Evolutionary conservation across 2,329 filamentous ascomycete species (phyloP).

Genomic region (Trichothecium sympodiale): DNA sequence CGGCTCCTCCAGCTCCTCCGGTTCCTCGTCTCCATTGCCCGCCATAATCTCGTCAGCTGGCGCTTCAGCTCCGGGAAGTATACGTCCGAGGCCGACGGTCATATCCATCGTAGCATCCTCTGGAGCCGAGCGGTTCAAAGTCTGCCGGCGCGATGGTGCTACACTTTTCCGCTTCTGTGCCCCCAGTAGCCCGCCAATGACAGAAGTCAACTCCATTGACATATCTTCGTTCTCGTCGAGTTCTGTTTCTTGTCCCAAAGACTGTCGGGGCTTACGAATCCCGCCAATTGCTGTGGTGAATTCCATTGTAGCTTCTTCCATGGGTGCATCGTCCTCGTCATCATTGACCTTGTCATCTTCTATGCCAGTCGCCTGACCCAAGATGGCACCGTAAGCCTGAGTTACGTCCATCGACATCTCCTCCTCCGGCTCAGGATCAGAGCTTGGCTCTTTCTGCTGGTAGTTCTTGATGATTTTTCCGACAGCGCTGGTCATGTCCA

Average conservation of each 20-base stretch:
- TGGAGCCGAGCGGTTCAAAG: conserved; percentile 21
- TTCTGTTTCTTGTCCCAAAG: conserved; percentile 23
- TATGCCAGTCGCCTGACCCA: conserved; percentile 30
- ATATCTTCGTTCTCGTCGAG: conserved; percentile 52
- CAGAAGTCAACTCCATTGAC: conserved; percentile 68
- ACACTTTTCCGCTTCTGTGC: conserved; percentile 15
- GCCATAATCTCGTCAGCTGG: conserved; percentile 4
- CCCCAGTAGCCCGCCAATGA: conserved; percentile 44
- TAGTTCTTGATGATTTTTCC: conserved; percentile 37
- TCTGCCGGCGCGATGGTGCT: conserved; percentile 11
- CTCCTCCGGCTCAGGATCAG: conserved; percentile 38
- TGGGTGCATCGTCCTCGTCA: conserved; percentile 21
- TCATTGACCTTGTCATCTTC: conserved; percentile 13
- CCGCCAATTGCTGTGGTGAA: conserved; percentile 69
- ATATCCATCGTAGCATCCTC: conserved; percentile 41
- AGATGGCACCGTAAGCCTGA: conserved; percentile 67
- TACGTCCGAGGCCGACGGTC: conserved; percentile 45
- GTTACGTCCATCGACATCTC: conserved; percentile 96
- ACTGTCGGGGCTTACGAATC: conserved; percentile 36
- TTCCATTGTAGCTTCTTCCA: conserved; percentile 56
- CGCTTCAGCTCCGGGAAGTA: conserved; percentile 23
- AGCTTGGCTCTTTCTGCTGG: conserved; percentile 9
- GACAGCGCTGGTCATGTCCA: conserved; percentile 39
- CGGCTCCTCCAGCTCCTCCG: no score
- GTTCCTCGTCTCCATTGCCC: conserved; percentile 21